Base-by-base conservation (phyloP, 345 rosid species). In the Pistacia vera region DNA sequence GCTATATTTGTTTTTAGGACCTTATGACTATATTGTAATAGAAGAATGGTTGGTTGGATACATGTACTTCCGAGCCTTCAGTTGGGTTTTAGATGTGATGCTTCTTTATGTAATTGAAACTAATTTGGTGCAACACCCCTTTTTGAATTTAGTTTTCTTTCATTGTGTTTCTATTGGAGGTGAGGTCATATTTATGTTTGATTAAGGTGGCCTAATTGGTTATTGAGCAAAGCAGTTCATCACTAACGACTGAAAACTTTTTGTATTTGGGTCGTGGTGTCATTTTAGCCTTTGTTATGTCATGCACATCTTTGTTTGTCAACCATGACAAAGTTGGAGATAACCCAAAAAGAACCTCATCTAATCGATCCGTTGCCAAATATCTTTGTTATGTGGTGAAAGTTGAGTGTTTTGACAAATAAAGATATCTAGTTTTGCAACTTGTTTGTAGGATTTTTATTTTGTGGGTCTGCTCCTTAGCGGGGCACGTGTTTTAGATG, bases 21-120 rank as follows among this genome's bases (percentile, higher is more conserved):
- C 44, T 70, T 60, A 30, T 61, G 81, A 62, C 56, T 81, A 69
- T 80, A 67, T 78, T 82, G 84, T 75, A 85, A 60, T 63, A 66
- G 83, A 75, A 55, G 48, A 62, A 54, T 73, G 72, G 65, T 66
- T 38, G 74, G 76, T 61, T 74, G 78, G 70, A 79, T 68, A 63
- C 80, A 8, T 63, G 62, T 64, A 33, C 51, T 51, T 63, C 11
- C 17, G 75, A 77, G 64, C 75, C 63, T 72, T 18, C 20, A 63
- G 65, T 54, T 76, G 64, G 35, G 64, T 72, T 61, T 38, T 77
- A 52, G 76, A 46, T 61, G 71, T 22, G 13, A 56, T 64, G 49
- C 22, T 65, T 70, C 38, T 72, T 17, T 49, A 59, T 76, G 83
- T 70, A 79, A 81, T 65, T 25, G 69, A 69, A 75, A 71, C 63